phyloP scores from a whole-genome alignment of 2,329 filamentous ascomycete genomes.

The Neonectria neomacrospora region DNA sequence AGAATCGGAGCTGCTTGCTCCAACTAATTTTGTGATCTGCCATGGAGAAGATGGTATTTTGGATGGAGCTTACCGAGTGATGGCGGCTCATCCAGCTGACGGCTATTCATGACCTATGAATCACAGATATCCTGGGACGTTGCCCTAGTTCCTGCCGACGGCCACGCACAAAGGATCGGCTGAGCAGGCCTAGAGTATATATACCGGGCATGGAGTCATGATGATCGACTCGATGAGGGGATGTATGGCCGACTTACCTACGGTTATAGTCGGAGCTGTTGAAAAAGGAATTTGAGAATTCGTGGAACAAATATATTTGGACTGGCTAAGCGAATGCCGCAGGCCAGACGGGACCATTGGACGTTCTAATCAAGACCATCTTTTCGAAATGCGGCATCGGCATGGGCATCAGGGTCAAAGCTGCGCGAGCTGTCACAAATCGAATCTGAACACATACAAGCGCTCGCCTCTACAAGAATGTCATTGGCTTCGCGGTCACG shows the following conservation, averaged over 20 bases:
- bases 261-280: constrained; percentile 18
- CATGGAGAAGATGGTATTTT: too few relatives aligned
- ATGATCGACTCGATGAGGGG: constrained; percentile 12
- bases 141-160: not conserved
- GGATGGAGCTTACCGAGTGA: too few relatives aligned
- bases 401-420: constrained; percentile 10
- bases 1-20: not conserved
- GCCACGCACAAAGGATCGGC: not conserved
- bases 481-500: constrained; percentile 14
- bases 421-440: constrained; percentile 13
- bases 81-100: too few relatives aligned
- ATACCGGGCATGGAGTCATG: constrained; percentile 5
- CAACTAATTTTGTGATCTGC: not conserved
- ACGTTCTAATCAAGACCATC: constrained; percentile 10
- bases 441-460: constrained; percentile 8
- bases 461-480: not conserved
- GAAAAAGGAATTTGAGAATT: constrained; percentile 31
- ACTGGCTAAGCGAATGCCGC: not conserved
- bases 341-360: constrained; percentile 6
- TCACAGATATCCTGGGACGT: not conserved
- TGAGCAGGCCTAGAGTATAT: not conserved
- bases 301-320: constrained; percentile 3
- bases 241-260: constrained; percentile 5
- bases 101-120: too few relatives aligned
- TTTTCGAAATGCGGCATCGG: constrained; percentile 6